Evolutionary conservation across 176 grass and related monocot species (phyloP), one percentile per base, ranked within the genome.

Genomic region (Saccharum officinarum): DNA sequence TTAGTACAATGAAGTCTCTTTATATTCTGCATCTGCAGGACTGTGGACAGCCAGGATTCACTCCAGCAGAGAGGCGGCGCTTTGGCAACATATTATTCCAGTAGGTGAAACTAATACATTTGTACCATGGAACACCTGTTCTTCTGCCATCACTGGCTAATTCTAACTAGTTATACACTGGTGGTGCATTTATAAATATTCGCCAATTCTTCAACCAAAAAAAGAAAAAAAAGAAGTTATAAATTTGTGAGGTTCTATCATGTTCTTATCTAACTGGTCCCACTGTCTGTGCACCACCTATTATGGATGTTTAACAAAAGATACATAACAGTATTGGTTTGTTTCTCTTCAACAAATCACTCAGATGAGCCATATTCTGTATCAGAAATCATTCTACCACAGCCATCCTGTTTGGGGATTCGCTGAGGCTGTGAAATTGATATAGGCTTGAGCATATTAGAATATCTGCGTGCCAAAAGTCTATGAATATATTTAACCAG

Each of bases 1-100:
- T 74, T 72, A 45, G 64, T 36, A 25, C 45, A 82, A 82, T 62
- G 17, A 54, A 64, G 18, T 82, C 45, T 84, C 64, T 80, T 63
- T 72, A 42, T 84, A 86, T 80, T 85, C 74, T 83, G 75, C 88
- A 98, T 75, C 70, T 84, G 75, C 88, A 98, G 95, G 95, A 98
- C 75, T 90, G 84, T 86, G 95, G 95, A 71, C 95, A 98, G 54
- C 95, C 95, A 80, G 92, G 95, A 84, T 98, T 98, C 89, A 98
- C 95, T 60, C 73, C 85, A 13, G 80, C 95, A 90, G 95, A 98
- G 89, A 98, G 92, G 38, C 78, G 22, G 17, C 92, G 95, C n/a
- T 98, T 98, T 78, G 78, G 61, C 36, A 98, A 81, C 83, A 90
- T 95, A 90, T 81, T 98, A 46, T 80, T 79, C 31, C 89, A 90